phyloP scores from a whole-genome alignment of 139 green algal genomes.

The Picochlorum sp. region DNA sequence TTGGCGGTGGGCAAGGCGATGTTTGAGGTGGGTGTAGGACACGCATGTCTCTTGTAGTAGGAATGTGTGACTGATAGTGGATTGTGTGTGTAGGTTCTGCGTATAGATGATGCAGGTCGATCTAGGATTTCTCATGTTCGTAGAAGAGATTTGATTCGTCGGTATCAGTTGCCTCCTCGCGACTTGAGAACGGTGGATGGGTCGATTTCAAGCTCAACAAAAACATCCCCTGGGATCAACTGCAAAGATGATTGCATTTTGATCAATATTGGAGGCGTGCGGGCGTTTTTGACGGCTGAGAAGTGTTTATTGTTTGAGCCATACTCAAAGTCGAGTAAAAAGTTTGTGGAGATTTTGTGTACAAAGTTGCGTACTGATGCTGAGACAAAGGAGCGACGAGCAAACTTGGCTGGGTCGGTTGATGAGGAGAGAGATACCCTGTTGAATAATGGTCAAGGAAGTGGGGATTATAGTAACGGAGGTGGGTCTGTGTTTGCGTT shows the following conservation, averaged over 20 bases:
- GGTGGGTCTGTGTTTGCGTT: constrained; percentile 53
- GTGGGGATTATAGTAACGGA: background rate
- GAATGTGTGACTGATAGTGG: background rate
- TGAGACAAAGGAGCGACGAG: constrained; percentile 15
- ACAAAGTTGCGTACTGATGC: constrained; percentile 26
- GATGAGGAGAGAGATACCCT: background rate
- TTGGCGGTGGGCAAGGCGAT: constrained; percentile 7
- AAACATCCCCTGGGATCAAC: constrained; percentile 66
- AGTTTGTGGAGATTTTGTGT: constrained; percentile 69
- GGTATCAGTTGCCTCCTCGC: constrained; percentile 74
- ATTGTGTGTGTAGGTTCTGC: constrained; percentile 26
- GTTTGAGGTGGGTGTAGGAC: background rate
- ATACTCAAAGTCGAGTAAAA: constrained; percentile 35
- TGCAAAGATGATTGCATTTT: constrained; percentile 83
- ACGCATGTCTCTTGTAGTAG: background rate
- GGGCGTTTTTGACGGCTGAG: constrained; percentile 66
- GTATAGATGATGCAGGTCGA: constrained; percentile 49
- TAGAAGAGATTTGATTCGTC: constrained; percentile 73
- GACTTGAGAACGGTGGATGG: constrained; percentile 89
- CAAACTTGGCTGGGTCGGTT: background rate
- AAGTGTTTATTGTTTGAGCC: constrained; percentile 86
- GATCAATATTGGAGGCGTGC: constrained; percentile 65
- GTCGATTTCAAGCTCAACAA: constrained; percentile 52
- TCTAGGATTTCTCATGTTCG: constrained; percentile 60
- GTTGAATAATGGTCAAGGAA: constrained; percentile 5